A percentile compares a stretch with the other conserved stretches of the same genome.
phyloP scores from a whole-genome alignment of 208 protist genomes.

The Herpetomonas muscarum region DNA sequence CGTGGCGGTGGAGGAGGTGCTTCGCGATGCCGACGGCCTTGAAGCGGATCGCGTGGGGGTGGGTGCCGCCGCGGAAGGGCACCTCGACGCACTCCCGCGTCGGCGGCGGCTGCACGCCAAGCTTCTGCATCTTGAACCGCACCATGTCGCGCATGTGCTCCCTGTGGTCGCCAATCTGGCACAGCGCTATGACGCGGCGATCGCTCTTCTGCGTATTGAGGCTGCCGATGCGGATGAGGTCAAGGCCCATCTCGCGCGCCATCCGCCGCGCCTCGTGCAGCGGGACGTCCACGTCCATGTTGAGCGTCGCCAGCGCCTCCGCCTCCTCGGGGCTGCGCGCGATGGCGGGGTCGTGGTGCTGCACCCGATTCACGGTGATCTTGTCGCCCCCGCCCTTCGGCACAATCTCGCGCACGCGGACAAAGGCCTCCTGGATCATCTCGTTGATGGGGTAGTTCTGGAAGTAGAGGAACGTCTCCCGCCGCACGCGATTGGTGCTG shows the following conservation, averaged over 20 bases:
- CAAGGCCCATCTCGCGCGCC: constrained; percentile 71
- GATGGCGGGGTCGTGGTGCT: neutral
- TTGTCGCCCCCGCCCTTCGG: constrained; percentile 24
- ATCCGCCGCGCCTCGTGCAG: constrained; percentile 64
- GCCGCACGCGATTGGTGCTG: constrained; percentile 55
- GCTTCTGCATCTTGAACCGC: constrained; percentile 80
- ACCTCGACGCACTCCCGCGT: constrained; percentile 72
- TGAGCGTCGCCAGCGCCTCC: constrained; percentile 21
- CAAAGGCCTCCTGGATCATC: constrained; percentile 85
- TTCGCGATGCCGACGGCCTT: constrained; percentile 80
- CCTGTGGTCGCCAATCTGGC: constrained; percentile 75
- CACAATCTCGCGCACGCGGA: constrained; percentile 62
- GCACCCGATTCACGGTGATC: constrained; percentile 21
- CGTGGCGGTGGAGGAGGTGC: constrained; percentile 68
- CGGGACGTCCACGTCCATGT: constrained; percentile 68
- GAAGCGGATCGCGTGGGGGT: constrained; percentile 85
- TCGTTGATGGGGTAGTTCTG: constrained; percentile 85
- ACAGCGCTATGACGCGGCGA: constrained; percentile 70
- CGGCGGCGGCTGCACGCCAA: constrained; percentile 75
- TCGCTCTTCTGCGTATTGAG: constrained; percentile 68
- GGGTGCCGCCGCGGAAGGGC: constrained; percentile 77
- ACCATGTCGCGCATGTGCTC: constrained; percentile 81
- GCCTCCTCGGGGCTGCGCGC: neutral
- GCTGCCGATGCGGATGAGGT: constrained; percentile 72
- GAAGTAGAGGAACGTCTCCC: constrained; percentile 81